phyloP scores from a whole-genome alignment of 75 land plant species.

The Selaginella moellendorffii region DNA sequence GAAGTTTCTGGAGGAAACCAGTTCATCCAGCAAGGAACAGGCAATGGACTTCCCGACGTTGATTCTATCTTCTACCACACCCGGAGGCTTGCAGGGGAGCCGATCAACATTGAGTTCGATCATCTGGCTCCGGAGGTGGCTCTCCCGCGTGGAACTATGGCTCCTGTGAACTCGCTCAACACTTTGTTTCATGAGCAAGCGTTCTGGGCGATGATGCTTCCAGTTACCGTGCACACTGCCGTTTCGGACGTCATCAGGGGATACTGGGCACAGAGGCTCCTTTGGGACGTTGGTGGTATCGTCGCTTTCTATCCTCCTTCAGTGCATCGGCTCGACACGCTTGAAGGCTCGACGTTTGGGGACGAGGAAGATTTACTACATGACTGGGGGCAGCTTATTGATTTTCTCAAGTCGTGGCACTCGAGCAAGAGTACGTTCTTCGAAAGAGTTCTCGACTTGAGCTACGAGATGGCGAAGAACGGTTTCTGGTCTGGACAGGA shows the following conservation, averaged over 20 bases:
- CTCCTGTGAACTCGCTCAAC: conserved; percentile 4
- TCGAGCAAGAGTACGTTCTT: not conserved
- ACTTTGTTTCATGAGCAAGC: conserved; percentile 1
- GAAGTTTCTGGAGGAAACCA: conserved; percentile 2
- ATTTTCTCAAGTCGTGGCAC: not conserved
- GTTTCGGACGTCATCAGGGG: not conserved
- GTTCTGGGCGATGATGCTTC: conserved; percentile 4
- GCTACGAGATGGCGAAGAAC: conserved; percentile 2
- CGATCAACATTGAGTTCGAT: conserved; percentile 6
- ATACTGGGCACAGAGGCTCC: not conserved
- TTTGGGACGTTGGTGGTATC: conserved; percentile 2
- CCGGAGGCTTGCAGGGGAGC: not conserved
- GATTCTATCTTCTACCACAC: conserved; percentile 6
- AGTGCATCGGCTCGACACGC: not conserved
- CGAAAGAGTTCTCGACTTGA: not conserved
- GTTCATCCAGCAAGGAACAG: not conserved
- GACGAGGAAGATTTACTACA: conserved; percentile 1
- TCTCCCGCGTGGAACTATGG: conserved; percentile 3
- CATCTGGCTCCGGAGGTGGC: not conserved
- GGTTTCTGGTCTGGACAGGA: conserved; percentile 11
- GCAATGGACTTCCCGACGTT: conserved; percentile 3
- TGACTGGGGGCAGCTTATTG: not conserved
- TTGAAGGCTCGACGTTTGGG: not conserved
- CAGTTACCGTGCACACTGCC: not conserved
- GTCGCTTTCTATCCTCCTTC: conserved; percentile 5